phyloP scores from a whole-genome alignment of 495 filamentous ascomycete genomes.

The Aspergillus ostianus region DNA sequence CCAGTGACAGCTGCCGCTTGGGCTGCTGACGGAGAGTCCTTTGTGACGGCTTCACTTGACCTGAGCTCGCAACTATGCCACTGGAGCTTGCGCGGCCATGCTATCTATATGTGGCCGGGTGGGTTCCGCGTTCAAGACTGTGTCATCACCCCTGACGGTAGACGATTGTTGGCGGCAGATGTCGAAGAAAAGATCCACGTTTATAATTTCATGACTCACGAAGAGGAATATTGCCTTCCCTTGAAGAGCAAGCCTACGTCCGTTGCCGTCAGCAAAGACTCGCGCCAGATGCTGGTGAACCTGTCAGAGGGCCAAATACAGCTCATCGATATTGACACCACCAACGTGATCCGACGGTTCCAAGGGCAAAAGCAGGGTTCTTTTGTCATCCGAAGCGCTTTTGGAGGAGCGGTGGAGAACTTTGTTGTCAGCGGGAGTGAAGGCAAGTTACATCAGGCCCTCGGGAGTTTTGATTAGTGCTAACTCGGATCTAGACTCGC shows the following conservation, averaged over 20 bases:
- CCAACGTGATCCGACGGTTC: conserved; percentile 69
- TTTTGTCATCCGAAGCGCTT: conserved; percentile 75
- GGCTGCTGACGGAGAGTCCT: conserved; percentile 72
- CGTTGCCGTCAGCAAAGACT: conserved; percentile 77
- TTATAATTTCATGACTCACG: conserved; percentile 72
- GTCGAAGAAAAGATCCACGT: conserved; percentile 69
- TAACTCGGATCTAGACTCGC: conserved; percentile 58
- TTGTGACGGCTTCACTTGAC: conserved; percentile 81
- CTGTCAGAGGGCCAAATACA: conserved; percentile 71
- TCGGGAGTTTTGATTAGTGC: conserved; percentile 1
- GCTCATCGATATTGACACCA: conserved; percentile 72
- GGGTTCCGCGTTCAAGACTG: conserved; percentile 79
- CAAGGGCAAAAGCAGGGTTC: conserved; percentile 67
- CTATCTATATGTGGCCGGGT: conserved; percentile 62
- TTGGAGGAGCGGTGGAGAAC: conserved; percentile 87
- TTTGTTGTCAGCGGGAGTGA: conserved; percentile 91
- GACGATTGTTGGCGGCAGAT: conserved; percentile 74
- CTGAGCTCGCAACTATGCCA: conserved; percentile 61
- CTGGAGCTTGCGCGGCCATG: conserved; percentile 58
- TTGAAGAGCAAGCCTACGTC: conserved; percentile 69
- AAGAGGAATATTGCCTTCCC: conserved; percentile 70
- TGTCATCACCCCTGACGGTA: conserved; percentile 75
- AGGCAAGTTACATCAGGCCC: conserved; percentile 50
- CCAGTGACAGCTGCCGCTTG: conserved; percentile 85
- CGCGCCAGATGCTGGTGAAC: conserved; percentile 76